Evolutionary conservation across 805 yeast species (phyloP).

Genomic region (Ogataea zsoltii): DNA sequence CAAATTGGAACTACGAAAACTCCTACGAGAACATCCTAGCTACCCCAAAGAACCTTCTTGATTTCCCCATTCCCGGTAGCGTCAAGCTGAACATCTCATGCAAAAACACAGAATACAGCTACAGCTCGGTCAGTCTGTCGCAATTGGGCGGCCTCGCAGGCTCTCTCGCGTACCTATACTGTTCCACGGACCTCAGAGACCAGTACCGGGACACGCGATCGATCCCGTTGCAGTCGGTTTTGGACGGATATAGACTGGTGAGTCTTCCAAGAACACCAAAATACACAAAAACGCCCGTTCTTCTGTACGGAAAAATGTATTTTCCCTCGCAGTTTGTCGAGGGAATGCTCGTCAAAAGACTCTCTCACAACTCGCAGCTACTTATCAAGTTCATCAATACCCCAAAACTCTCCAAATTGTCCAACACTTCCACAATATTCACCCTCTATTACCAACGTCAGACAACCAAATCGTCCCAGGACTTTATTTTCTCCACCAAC

Average conservation of each 20-base stretch:
- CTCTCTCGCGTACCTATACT: constrained; percentile 77
- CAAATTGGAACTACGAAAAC: constrained; percentile 80
- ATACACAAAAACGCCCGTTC: constrained; percentile 34
- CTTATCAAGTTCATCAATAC: constrained; percentile 75
- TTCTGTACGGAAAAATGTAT: constrained; percentile 83
- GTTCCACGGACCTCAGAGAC: constrained; percentile 53
- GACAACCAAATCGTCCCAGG: constrained; percentile 62
- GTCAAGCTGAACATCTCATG: constrained; percentile 66
- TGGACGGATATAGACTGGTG: constrained; percentile 65
- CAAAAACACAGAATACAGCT: constrained; percentile 66
- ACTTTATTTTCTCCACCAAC: constrained; percentile 77
- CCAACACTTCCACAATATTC: constrained; percentile 44
- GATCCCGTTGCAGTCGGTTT: constrained; percentile 63
- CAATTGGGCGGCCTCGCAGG: constrained; percentile 71
- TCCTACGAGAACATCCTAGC: constrained; percentile 73
- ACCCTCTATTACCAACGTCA: constrained; percentile 74
- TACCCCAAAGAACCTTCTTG: constrained; percentile 68
- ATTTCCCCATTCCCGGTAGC: constrained; percentile 73
- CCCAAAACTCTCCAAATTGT: constrained; percentile 30
- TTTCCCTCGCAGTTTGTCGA: constrained; percentile 86
- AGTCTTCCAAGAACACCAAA: constrained; percentile 10
- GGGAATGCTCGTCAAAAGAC: constrained; percentile 75
- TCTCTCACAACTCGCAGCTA: constrained; percentile 61
- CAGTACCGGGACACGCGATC: constrained; percentile 51
- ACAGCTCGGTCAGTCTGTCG: constrained; percentile 70